These are phyloP conservation scores for Penicillium rolfsii DNA, from an alignment of 2,329 filamentous ascomycete genomes.

Conservation along the genomic window DNA sequence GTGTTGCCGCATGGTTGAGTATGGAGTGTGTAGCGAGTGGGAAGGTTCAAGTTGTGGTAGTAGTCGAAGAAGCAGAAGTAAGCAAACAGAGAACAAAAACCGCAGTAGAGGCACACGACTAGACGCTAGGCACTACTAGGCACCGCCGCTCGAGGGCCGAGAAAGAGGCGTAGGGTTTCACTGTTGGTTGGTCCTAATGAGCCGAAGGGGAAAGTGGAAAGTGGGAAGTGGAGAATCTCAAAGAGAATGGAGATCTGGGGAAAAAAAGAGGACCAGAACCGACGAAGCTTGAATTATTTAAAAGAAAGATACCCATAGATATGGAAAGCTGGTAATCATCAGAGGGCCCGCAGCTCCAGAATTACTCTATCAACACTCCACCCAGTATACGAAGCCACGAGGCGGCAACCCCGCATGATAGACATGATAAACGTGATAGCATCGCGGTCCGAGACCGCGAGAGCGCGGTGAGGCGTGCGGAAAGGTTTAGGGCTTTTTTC, in stretches of 20 bases:
- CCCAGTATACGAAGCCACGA: background rate
- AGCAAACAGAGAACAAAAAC: background rate
- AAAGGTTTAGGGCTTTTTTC: background rate
- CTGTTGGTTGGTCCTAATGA: background rate
- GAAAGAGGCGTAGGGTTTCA: background rate
- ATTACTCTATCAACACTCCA: background rate
- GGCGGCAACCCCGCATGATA: constrained; percentile 24
- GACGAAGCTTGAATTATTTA: constrained; percentile 7
- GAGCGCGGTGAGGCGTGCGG: constrained; percentile 6
- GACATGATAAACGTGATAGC: constrained; percentile 7
- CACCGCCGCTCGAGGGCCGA: background rate
- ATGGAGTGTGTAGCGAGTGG: background rate
- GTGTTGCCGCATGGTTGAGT: constrained; percentile 26
- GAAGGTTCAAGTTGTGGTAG: background rate
- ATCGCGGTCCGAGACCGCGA: constrained; percentile 33
- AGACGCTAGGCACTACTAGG: background rate
- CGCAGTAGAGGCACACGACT: background rate
- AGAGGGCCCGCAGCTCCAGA: background rate
- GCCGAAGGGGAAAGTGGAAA: background rate
- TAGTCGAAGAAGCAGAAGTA: background rate
- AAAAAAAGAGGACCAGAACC: background rate
- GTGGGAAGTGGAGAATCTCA: background rate
- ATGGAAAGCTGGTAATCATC: background rate
- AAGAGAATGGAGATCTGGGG: background rate
- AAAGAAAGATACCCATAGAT: background rate